Evolutionary conservation across 768 basidiomycete species (phyloP).

Genomic region (Suillus fuscotomentosus): DNA sequence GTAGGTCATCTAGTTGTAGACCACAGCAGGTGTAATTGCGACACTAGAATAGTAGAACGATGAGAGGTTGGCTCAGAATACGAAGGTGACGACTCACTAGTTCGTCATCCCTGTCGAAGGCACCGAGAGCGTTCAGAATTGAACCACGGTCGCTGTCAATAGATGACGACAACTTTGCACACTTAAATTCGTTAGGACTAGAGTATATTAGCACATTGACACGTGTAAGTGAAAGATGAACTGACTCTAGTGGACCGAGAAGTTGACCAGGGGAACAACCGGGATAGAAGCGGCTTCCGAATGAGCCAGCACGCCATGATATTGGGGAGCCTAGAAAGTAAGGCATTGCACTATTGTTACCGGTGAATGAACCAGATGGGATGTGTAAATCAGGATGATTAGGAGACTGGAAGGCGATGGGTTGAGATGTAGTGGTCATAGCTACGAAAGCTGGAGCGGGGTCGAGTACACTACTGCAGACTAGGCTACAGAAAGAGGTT

Average conservation of each 20-base stretch:
- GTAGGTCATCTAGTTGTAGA: conserved; percentile 68
- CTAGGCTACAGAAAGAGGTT: conserved; percentile 3
- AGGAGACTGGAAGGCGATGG: conserved; percentile 39
- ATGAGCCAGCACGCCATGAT: conserved; percentile 69
- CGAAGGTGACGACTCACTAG: conserved; percentile 45
- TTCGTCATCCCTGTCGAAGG: conserved; percentile 71
- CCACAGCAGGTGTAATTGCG: conserved; percentile 92
- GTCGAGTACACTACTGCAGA: conserved; percentile 1
- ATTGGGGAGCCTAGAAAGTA: conserved; percentile 74
- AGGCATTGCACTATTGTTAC: conserved; percentile 48
- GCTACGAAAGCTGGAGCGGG: background rate
- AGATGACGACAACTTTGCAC: conserved; percentile 48
- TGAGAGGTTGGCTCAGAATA: background rate
- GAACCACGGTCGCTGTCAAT: conserved; percentile 60
- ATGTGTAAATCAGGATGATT: conserved; percentile 31
- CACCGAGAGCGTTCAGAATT: conserved; percentile 63
- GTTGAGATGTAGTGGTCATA: conserved; percentile 41
- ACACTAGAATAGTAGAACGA: conserved; percentile 42
- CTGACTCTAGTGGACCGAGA: conserved; percentile 65
- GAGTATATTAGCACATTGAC: background rate
- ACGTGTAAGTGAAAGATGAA: conserved; percentile 11
- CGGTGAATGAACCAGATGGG: conserved; percentile 49
- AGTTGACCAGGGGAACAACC: conserved; percentile 64
- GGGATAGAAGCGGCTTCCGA: conserved; percentile 60
- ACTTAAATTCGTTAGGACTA: conserved; percentile 48